These are phyloP conservation scores for Microbotryum saponariae DNA, from an alignment of 1,284 basidiomycete species.

Conservation along the genomic window DNA sequence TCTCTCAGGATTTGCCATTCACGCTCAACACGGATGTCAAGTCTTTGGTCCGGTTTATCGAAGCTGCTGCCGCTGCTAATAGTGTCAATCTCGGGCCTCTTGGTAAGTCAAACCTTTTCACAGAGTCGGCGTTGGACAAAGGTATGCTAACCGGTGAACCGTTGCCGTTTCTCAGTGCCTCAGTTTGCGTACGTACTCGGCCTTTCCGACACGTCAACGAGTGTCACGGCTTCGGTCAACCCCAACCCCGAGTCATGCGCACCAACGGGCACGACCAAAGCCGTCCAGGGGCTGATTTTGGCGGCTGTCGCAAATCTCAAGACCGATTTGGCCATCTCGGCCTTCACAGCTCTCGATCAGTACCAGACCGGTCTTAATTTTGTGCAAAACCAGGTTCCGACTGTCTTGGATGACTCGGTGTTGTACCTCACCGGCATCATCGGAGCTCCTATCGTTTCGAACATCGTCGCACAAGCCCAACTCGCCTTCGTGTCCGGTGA, in stretches of 20 bases:
- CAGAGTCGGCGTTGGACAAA: background rate
- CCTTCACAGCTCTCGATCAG: conserved; percentile 39
- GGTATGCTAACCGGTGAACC: conserved; percentile 41
- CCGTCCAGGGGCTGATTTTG: conserved; percentile 56
- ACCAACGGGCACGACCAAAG: conserved; percentile 42
- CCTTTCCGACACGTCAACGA: conserved; percentile 34
- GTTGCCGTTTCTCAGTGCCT: conserved; percentile 14
- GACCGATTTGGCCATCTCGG: conserved; percentile 48
- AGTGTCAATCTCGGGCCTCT: conserved; percentile 60
- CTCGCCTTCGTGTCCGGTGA: conserved; percentile 56
- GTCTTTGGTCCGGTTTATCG: conserved; percentile 56
- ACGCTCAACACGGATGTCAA: conserved; percentile 59
- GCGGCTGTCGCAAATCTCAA: conserved; percentile 55
- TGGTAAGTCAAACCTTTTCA: conserved; percentile 50
- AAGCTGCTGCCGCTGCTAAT: conserved; percentile 51
- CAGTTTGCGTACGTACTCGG: conserved; percentile 36
- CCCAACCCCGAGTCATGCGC: conserved; percentile 44
- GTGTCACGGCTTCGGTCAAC: conserved; percentile 34
- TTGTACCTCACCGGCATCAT: conserved; percentile 63
- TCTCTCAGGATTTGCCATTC: conserved; percentile 56
- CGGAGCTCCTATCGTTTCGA: conserved; percentile 57
- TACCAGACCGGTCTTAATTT: conserved; percentile 55
- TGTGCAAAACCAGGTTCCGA: conserved; percentile 55
- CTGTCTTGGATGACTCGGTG: conserved; percentile 57
- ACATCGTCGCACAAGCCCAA: conserved; percentile 55